These are phyloP conservation scores for Aleurites moluccanus DNA, from an alignment of 441 rosid species.

Conservation along the genomic window DNA sequence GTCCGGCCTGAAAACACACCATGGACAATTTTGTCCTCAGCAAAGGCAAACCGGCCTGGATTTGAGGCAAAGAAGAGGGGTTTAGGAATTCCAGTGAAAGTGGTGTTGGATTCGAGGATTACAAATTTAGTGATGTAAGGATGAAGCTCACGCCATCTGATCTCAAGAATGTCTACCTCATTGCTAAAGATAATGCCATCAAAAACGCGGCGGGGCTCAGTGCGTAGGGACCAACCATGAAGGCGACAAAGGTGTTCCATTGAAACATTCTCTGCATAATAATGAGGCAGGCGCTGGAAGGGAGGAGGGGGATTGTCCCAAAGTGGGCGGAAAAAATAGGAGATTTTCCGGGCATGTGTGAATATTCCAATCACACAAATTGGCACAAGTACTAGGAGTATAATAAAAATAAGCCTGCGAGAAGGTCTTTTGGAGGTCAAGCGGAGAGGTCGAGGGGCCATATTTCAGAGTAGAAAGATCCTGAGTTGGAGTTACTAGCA, in stretches of 20 bases:
- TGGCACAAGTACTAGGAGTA: slow-evolving; percentile 46
- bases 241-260: slow-evolving; percentile 74
- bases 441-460: slow-evolving; percentile 47
- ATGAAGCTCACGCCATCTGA: slow-evolving; percentile 74
- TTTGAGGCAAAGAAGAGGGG: slow-evolving; percentile 64
- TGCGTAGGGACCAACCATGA: slow-evolving; percentile 74
- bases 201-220: slow-evolving; percentile 58
- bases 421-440: slow-evolving; percentile 16
- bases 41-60: slow-evolving; percentile 55
- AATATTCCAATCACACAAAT: slow-evolving; percentile 48
- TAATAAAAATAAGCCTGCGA: slow-evolving; percentile 32
- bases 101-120: slow-evolving; percentile 78
- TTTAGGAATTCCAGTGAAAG: slow-evolving; percentile 83
- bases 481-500: slow-evolving; percentile 20
- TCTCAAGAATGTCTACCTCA: slow-evolving; percentile 79
- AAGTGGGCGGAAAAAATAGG: slow-evolving; percentile 73
- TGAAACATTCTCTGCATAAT: slow-evolving; percentile 85
- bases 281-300: slow-evolving; percentile 70
- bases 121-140: slow-evolving; percentile 72
- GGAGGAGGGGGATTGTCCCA: slow-evolving; percentile 80
- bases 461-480: slow-evolving; percentile 30
- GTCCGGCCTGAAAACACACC: slow-evolving; percentile 54
- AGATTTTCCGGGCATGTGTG: slow-evolving; percentile 44
- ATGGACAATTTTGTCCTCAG: slow-evolving; percentile 59
- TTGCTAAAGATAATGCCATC: slow-evolving; percentile 83